Evolutionary conservation across 345 rosid species (phyloP), one percentile per base, ranked within the genome.

Genomic region (Raphanus sativus): DNA sequence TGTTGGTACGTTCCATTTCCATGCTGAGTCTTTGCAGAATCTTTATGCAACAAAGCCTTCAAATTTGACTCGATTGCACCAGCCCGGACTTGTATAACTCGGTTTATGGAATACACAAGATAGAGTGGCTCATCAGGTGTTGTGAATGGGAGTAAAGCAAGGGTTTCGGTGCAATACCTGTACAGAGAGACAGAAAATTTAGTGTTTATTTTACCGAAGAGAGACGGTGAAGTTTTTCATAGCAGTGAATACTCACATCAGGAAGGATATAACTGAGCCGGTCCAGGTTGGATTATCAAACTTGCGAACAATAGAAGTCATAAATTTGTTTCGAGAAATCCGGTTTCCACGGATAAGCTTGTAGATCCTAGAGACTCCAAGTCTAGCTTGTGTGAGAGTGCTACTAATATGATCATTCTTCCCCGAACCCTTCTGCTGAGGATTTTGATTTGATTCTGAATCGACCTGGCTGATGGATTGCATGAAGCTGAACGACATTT

Each of bases 91-190:
- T 93, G 99, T 73, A 91, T 83, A 64, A 96, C 84, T 84, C 99
- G 90, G 84, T 96, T 96, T 81, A 96, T 91, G 25, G 94, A 56
- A 74, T 93, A 93, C 56, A 96, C 83, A 82, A 96, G 83, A 88
- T 96, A 91, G 67, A 96, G 97, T 2, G 99, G 99, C 75, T 96
- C 99, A 83, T 96, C 99, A n/a, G 94, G 98, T 36, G 82, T 65
- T 67, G 99, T 86, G 81, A 96, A 96, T 29, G 98, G 99, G 69
- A 96, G 87, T 68, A 86, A 82, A 63, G 97, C 98, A 82, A 96
- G 98, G 63, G 92, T 86, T 81, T 96, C 99, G 30, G 98, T 88
- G 86, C 99, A 96, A 81, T 93, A 90, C 97, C 99, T 96, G 88
- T 62, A 42, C 74, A 83, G 65, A 65, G 67, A 74, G 69, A 70